A percentile compares a stretch with the other conserved stretches of the same genome.
Evolutionary conservation across 1,284 basidiomycete genomes (phyloP).

Genomic region (Singerocomus inundabilis): DNA sequence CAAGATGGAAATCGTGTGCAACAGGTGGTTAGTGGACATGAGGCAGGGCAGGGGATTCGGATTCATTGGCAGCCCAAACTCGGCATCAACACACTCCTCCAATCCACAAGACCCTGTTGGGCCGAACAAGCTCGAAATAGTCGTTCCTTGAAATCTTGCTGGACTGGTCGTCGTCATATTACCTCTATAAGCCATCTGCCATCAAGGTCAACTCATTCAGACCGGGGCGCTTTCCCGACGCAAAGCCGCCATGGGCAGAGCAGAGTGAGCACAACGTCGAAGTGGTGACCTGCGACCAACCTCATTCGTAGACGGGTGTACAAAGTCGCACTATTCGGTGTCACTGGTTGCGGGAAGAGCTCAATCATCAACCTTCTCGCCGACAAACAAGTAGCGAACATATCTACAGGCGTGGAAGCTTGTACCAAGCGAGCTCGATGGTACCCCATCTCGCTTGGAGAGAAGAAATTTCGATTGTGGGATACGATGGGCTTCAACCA

Average conservation of each 20-base stretch:
- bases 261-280: constrained; percentile 18
- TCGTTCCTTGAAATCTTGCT: neutral
- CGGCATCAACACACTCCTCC: neutral
- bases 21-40: constrained; percentile 10
- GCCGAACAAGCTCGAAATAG: neutral
- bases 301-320: constrained; percentile 21
- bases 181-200: constrained; percentile 8
- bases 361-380: constrained; percentile 17
- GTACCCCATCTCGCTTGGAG: neutral
- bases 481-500: constrained; percentile 13
- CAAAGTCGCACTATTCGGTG: constrained; percentile 14
- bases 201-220: neutral
- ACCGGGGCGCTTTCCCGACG: neutral
- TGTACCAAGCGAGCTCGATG: constrained; percentile 11
- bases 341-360: constrained; percentile 15
- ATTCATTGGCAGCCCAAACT: constrained; percentile 4
- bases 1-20: constrained; percentile 20
- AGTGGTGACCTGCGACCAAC: constrained; percentile 6
- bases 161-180: neutral
- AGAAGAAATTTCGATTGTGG: constrained; percentile 20
- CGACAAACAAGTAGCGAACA: neutral
- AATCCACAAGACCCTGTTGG: neutral
- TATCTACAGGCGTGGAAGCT: neutral
- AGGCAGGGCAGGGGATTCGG: constrained; percentile 16
- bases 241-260: constrained; percentile 5